Evolutionary conservation across 129 eudicot species (phyloP).

Genomic region (Rutidosis leptorrhynchoides): DNA sequence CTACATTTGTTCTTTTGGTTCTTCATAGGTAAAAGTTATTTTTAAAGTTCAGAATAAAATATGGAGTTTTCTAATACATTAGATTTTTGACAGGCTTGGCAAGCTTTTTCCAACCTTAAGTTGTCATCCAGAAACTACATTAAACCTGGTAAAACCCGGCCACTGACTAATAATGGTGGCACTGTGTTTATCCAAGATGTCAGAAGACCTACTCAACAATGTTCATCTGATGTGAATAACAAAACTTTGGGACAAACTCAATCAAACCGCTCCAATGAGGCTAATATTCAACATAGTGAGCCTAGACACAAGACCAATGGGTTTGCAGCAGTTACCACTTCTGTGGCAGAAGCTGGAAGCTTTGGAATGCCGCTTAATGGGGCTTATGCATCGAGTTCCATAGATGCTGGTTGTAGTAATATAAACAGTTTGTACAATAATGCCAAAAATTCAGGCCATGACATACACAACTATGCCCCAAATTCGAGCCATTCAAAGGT

Average conservation of each 20-base stretch:
- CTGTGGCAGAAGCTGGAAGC: conserved; percentile 39
- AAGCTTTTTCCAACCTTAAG: conserved; percentile 64
- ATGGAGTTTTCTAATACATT: conserved; percentile 12
- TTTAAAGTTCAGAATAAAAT: neutral
- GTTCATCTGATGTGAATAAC: conserved; percentile 31
- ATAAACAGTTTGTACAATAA: conserved; percentile 29
- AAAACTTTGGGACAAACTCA: conserved; percentile 28
- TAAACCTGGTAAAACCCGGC: conserved; percentile 75
- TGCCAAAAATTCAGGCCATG: conserved; percentile 18
- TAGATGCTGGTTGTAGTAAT: conserved; percentile 35
- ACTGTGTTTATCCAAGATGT: conserved; percentile 30
- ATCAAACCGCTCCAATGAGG: conserved; percentile 31
- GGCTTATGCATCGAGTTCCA: conserved; percentile 27
- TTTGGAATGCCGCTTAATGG: conserved; percentile 31
- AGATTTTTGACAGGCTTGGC: conserved; percentile 71
- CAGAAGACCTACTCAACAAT: conserved; percentile 38
- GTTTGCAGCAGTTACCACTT: conserved; percentile 23
- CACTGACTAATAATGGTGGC: conserved; percentile 37
- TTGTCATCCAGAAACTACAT: conserved; percentile 58
- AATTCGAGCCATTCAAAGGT: conserved; percentile 23
- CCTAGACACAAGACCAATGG: conserved; percentile 29
- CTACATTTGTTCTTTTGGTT: neutral
- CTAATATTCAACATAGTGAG: conserved; percentile 25
- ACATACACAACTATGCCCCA: conserved; percentile 16
- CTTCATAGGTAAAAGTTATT: conserved; percentile 7